Evolutionary conservation across 1,139 yeast species (phyloP), one percentile per base, ranked within the genome.

Genomic region (Fermentozyma sake): DNA sequence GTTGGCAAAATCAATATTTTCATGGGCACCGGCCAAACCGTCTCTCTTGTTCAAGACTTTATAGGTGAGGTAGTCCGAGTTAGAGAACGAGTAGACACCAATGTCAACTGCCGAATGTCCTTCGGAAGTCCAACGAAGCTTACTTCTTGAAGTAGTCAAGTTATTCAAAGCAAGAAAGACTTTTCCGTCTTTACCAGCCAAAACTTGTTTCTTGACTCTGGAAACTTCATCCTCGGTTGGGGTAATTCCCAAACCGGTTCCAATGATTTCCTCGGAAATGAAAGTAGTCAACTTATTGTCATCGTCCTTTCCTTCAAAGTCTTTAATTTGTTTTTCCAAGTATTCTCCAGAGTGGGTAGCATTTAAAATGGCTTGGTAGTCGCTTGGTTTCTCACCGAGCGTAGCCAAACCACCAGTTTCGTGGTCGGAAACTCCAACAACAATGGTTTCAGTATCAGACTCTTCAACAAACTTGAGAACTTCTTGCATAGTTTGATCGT

Each of bases 51-150:
- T 19, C 16, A 21, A 22, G 17, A 26, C 18, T 14, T 26, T 26
- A 18, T 26, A 22, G 14, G 15, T n/a, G 19, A 26, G 29, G 7
- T 12, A 4, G 14, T 34, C 31, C 7, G 40, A 31, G 42, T 78
- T 79, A 12, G 86, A 68, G 44, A 76, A 71, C 0, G 78, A 91
- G 50, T 84, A 86, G 28, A 85, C 78, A 46, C 84, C 84, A 18
- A 86, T 95, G 52, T 86, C 95, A 9, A 85, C 95, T 0, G 93
- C 94, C 12, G 91, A 76, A 50, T 86, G 96, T 14, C 94, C 95
- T 42, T 80, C 87, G 0, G 95, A 84, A 6, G 91, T 67, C 94
- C 94, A 86, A 5, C 94, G 93, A 18, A 84, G 73, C 48, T 78
- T 79, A 0, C 95, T 83, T 35, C 93, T 70, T 8, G 55, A 43